Conservation (phyloP, 768 basidiomycete genomes). For the Leccinum broughii region DNA sequence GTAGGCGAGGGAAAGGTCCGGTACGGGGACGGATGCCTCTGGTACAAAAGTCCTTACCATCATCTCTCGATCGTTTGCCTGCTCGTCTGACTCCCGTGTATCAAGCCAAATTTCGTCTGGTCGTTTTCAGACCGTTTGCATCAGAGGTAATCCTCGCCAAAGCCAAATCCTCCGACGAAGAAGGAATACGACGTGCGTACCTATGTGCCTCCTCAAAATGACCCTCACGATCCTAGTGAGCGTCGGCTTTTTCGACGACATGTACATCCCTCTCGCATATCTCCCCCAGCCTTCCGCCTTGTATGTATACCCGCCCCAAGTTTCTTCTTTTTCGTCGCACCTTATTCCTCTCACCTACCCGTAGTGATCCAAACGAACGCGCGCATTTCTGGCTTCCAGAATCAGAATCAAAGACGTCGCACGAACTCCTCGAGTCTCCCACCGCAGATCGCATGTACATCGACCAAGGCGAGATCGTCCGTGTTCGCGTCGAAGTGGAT, state of each 20-base stretch:
- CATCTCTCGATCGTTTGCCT: not conserved
- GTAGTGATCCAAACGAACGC: constrained; percentile 78
- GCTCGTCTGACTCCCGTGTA: constrained; percentile 5
- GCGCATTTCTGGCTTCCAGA: constrained; percentile 83
- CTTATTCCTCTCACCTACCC: not conserved
- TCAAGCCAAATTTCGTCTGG: constrained; percentile 83
- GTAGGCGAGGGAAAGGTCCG: constrained; percentile 91
- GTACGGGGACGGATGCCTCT: constrained; percentile 92
- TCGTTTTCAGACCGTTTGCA: constrained; percentile 88
- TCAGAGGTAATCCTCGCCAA: constrained; percentile 90
- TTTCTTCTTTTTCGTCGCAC: not conserved
- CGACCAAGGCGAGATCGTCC: constrained; percentile 71
- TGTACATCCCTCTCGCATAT: constrained; percentile 77
- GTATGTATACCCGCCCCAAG: constrained; percentile 40
- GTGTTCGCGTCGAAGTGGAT: constrained; percentile 77
- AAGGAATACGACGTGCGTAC: constrained; percentile 77
- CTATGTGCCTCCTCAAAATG: not conserved
- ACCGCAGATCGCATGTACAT: constrained; percentile 75
- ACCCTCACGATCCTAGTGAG: constrained; percentile 53
- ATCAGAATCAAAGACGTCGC: constrained; percentile 47
- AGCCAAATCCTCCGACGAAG: constrained; percentile 83
- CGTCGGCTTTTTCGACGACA: constrained; percentile 92
- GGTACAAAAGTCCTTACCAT: constrained; percentile 75
- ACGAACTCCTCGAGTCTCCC: constrained; percentile 71
- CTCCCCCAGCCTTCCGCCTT: constrained; percentile 83